A percentile compares a stretch with the other conserved stretches of the same genome.
Evolutionary conservation across 371 early-diverging fungal species (phyloP).

Genomic region (Vairimorpha necatrix): DNA sequence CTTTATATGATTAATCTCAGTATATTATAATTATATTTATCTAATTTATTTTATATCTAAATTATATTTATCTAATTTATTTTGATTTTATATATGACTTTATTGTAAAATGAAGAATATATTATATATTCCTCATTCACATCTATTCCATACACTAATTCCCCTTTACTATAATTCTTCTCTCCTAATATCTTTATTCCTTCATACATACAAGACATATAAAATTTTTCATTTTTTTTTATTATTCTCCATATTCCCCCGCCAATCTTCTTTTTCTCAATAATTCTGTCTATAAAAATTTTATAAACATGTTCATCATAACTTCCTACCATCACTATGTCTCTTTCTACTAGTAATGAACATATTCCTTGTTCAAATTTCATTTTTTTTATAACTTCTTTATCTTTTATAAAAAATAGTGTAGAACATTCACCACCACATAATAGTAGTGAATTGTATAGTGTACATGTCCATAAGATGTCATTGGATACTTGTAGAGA

Average conservation of each 20-base stretch:
- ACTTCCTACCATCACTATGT: conserved; percentile 30
- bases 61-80: too few species aligned
- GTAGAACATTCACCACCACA: conserved; percentile 35
- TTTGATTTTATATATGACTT: too few species aligned
- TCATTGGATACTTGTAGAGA: conserved; percentile 20
- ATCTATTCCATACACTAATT: conserved; percentile 37
- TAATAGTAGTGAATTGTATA: not conserved
- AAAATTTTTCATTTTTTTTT: not conserved
- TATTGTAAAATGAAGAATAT: conserved; percentile 42
- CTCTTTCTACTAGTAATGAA: conserved; percentile 12
- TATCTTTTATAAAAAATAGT: conserved; percentile 10
- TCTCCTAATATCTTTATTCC: conserved; percentile 39
- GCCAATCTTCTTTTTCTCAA: conserved; percentile 11
- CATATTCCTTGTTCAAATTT: conserved; percentile 25
- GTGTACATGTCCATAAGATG: conserved; percentile 29
- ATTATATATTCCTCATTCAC: not conserved
- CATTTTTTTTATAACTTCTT: not conserved
- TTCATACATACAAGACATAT: conserved; percentile 44
- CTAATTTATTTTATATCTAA: too few species aligned
- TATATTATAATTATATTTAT: too few species aligned
- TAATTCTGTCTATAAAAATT: not conserved
- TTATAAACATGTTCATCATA: conserved; percentile 47
- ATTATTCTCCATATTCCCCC: conserved; percentile 51
- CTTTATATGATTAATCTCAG: too few species aligned
- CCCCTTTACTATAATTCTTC: conserved; percentile 2